Percentiles rank a stretch among this genome's conserved stretches.
phyloP scores from a whole-genome alignment of 2,329 filamentous ascomycete species.

The Aspergillus caelatus region DNA sequence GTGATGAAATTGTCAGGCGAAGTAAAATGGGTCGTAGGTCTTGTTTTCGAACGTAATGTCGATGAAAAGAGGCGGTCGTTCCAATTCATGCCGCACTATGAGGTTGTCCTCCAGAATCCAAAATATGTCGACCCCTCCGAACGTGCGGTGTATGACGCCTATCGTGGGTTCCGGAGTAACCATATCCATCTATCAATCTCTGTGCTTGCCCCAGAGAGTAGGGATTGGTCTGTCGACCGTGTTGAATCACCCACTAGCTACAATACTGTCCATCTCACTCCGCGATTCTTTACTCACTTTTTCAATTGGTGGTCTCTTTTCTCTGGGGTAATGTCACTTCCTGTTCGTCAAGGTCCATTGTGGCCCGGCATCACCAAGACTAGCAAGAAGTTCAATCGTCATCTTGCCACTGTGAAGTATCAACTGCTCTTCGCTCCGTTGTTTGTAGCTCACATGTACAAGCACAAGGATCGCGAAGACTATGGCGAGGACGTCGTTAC shows the following conservation, averaged over 20 bases:
- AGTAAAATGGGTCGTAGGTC: conserved; percentile 86
- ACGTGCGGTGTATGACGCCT: conserved; percentile 79
- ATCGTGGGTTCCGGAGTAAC: conserved; percentile 91
- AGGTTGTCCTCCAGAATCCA: conserved; percentile 82
- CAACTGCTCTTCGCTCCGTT: conserved; percentile 88
- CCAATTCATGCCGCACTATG: conserved; percentile 88
- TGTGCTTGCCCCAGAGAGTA: conserved; percentile 80
- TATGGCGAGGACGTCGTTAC: conserved; percentile 77
- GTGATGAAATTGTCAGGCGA: conserved; percentile 98
- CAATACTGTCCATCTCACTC: conserved; percentile 92
- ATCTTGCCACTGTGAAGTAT: conserved; percentile 98
- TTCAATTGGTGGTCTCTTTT: conserved; percentile 98
- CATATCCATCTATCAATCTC: conserved; percentile 96
- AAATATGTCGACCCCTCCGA: conserved; percentile 65
- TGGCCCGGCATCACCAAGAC: conserved; percentile 95
- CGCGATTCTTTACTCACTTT: conserved; percentile 97
- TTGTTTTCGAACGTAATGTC: conserved; percentile 88
- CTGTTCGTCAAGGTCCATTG: conserved; percentile 85
- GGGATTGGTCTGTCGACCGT: conserved; percentile 80
- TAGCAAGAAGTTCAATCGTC: conserved; percentile 96
- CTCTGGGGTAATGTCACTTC: conserved; percentile 89
- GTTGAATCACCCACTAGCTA: conserved; percentile 82
- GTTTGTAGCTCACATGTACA: conserved; percentile 96
- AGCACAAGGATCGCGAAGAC: conserved; percentile 94
- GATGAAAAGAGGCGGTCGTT: conserved; percentile 75